phyloP scores from a whole-genome alignment of 108 stramenopile genomes.

The Bacterosira constricta region DNA sequence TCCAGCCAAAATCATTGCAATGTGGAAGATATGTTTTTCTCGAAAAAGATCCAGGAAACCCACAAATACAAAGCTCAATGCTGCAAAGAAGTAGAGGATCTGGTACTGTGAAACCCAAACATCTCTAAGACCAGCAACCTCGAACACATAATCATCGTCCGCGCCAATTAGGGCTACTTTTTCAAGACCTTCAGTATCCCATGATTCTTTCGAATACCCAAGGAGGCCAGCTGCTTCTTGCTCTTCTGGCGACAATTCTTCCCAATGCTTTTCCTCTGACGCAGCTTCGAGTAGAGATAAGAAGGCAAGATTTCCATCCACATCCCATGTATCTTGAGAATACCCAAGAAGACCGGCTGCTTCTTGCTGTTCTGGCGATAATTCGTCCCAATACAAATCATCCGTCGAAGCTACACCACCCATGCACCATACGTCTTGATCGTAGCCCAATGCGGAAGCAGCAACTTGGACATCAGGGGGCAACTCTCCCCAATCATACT shows the following conservation, averaged over 20 bases:
- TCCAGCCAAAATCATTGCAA: conserved; percentile 20
- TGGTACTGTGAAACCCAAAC: conserved; percentile 17
- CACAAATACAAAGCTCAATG: conserved; percentile 6
- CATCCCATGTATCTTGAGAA: conserved; percentile 38
- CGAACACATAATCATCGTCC: conserved; percentile 9
- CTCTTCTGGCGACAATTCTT: conserved; percentile 7
- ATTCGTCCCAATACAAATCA: conserved; percentile 41
- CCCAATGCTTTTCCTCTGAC: conserved; percentile 20
- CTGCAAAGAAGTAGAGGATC: conserved; percentile 21
- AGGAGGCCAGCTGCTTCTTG: conserved; percentile 10
- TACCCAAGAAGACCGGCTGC: conserved; percentile 36
- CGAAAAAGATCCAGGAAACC: conserved; percentile 13
- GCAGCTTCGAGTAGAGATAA: neutral
- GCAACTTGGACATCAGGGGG: conserved; percentile 45
- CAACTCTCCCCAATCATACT: conserved; percentile 47
- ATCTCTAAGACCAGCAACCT: neutral
- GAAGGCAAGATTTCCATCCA: neutral
- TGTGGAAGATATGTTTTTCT: conserved; percentile 3
- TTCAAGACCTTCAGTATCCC: conserved; percentile 11
- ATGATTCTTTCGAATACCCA: conserved; percentile 6
- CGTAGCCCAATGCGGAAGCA: conserved; percentile 31
- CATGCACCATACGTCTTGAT: neutral
- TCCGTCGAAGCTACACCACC: neutral
- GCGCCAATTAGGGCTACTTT: neutral
- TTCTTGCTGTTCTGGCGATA: conserved; percentile 27